Conservation (phyloP, 257 asterid species). For the Nyctanthes arbortristis region DNA sequence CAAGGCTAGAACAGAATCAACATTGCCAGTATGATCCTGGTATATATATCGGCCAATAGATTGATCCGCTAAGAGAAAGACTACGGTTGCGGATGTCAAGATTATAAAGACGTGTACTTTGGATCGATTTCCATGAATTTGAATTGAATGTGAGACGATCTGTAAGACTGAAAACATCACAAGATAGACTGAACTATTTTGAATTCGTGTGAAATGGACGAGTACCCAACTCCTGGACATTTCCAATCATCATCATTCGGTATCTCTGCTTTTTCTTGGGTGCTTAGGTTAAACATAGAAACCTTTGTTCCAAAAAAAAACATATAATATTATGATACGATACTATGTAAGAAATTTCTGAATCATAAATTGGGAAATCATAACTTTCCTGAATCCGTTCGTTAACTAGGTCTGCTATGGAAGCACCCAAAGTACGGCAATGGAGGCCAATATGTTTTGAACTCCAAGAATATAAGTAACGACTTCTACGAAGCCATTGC, state of each 20-base stretch:
- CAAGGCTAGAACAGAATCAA: background rate
- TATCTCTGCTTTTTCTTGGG: background rate
- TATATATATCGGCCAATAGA: background rate
- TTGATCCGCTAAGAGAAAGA: background rate
- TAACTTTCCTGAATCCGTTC: background rate
- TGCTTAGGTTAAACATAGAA: background rate
- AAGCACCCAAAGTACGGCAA: background rate
- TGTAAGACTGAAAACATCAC: background rate
- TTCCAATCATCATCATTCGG: background rate
- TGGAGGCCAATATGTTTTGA: too few relatives aligned
- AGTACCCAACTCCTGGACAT: background rate
- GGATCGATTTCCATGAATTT: background rate
- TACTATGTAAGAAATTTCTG: background rate
- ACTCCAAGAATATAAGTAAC: background rate
- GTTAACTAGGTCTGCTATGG: background rate
- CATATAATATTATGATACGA: background rate
- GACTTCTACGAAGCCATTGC: background rate
- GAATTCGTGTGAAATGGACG: background rate
- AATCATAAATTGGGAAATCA: background rate
- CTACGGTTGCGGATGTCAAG: accelerated
- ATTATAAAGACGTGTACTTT: background rate
- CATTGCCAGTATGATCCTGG: too few relatives aligned
- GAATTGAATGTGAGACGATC: background rate
- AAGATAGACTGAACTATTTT: background rate
- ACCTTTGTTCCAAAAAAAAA: background rate